Evolutionary conservation across 768 basidiomycete species (phyloP).

Genomic region (Dacryopinax spathularia): DNA sequence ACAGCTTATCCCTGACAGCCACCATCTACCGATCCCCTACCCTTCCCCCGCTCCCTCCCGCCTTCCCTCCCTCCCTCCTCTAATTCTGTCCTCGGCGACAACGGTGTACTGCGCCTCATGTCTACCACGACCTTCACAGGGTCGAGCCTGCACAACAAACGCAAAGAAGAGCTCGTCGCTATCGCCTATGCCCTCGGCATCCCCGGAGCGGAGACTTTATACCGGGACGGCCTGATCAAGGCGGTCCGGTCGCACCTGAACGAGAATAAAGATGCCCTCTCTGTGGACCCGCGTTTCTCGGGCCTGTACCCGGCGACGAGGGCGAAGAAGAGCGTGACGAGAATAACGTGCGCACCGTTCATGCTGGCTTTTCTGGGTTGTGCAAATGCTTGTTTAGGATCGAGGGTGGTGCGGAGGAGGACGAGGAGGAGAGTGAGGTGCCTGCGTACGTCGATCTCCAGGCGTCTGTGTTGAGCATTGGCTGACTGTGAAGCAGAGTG

Average conservation of each 20-base stretch:
- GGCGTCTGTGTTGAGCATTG: no score
- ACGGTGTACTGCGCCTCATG: not conserved
- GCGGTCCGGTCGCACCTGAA: not conserved
- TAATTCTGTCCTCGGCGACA: not conserved
- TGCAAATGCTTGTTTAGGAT: not conserved
- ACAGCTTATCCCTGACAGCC: constrained; percentile 2
- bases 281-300: not conserved
- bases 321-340: not conserved
- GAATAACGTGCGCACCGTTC: not conserved
- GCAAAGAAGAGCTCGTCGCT: constrained; percentile 1
- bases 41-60: not conserved
- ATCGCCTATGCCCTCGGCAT: not conserved
- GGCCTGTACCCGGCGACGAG: not conserved
- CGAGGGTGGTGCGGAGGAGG: not conserved
- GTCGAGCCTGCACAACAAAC: not conserved
- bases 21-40: not conserved
- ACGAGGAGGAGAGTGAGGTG: not conserved
- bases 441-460: not conserved
- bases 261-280: not conserved
- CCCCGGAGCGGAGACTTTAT: not conserved
- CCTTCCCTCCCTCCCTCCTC: not conserved
- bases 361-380: not conserved
- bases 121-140: not conserved
- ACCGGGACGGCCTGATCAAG: not conserved
- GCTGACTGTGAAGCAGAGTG: not conserved